Percentiles rank a stretch among this genome's conserved stretches.
Conservation (phyloP, 2,329 filamentous ascomycete species). For the Penicillium sp. region DNA sequence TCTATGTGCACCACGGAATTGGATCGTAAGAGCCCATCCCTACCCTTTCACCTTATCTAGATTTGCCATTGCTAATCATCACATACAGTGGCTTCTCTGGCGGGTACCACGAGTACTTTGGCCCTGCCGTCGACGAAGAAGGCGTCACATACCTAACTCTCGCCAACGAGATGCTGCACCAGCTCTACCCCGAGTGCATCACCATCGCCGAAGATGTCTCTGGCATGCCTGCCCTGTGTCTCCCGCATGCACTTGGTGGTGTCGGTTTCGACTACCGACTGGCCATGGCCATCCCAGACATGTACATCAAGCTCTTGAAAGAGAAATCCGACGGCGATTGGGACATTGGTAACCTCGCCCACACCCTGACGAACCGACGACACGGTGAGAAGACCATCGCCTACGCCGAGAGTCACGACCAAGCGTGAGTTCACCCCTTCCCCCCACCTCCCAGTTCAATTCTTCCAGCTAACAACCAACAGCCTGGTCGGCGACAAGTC, state of each 20-base stretch:
- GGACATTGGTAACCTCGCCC: constrained; percentile 84
- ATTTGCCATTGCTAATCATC: constrained; percentile 5
- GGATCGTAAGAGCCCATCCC: constrained; percentile 72
- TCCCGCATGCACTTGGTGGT: constrained; percentile 82
- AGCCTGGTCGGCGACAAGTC: constrained; percentile 96
- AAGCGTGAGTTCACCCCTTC: constrained; percentile 71
- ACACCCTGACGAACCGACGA: constrained; percentile 87
- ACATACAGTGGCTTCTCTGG: constrained; percentile 82
- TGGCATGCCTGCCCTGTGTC: constrained; percentile 95
- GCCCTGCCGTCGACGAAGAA: constrained; percentile 84
- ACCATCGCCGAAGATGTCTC: constrained; percentile 97
- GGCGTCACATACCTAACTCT: constrained; percentile 94
- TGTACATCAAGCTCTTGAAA: constrained; percentile 99
- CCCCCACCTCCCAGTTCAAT: not conserved
- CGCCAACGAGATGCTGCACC: constrained; percentile 93
- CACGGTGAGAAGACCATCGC: constrained; percentile 98
- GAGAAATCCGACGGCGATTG: constrained; percentile 89
- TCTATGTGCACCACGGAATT: constrained; percentile 94
- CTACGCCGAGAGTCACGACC: constrained; percentile 95
- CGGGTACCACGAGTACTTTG: constrained; percentile 98
- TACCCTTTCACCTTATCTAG: not conserved
- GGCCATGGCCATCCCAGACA: constrained; percentile 95
- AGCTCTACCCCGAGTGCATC: constrained; percentile 83
- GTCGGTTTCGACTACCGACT: constrained; percentile 97
- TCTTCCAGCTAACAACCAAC: constrained; percentile 7